Evolutionary conservation across 2,329 filamentous ascomycete species (phyloP), one percentile per base, ranked within the genome.

Genomic region (Pseudogymnoascus sp.): DNA sequence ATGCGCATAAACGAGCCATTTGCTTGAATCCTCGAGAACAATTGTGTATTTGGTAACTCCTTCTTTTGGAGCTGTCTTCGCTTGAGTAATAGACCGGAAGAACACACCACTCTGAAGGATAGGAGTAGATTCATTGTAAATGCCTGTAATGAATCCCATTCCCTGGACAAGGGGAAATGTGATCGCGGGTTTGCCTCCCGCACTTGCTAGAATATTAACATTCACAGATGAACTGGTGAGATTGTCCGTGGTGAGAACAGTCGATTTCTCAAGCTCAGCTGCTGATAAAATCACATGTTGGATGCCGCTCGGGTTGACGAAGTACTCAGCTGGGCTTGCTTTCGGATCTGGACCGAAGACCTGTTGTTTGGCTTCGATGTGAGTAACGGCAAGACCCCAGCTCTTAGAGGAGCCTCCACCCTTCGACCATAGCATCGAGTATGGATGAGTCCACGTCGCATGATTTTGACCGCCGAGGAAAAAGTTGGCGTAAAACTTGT

Each of bases 101-200:
- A 87, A 88, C 1, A 95, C 82, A 1, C 85, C 86, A 21, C 87
- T 88, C 68, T 93, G 86, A 47, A 97, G 81, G 3, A 87, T 72
- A 0, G 93, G 93, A 6, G 85, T 86, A 0, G 85, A 80, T 31
- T 86, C 85, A 62, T 80, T 81, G 75, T 93, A 97, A 16, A 89
- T 74, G 0, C 81, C 93, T 4, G 93, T 97, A 16, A 96, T 80
- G 69, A 92, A 96, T 0, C 85, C 88, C 86, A 96, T 95, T 10
- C 95, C 95, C 72, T 97, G 93, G 0, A 96, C 86, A 6, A 97
- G 72, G 0, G 93, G 92, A 67, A 96, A 91, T 0, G 84, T 87
- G 19, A 97, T 81, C 1, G 82, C 79, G 0, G 88, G 82, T 1
- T 79, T 73, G 6, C 81, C 80, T 2, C 78, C 78, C n/a, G 74